Percentiles rank a stretch among this genome's conserved stretches.
Evolutionary conservation across 495 filamentous ascomycete genomes (phyloP).

Genomic region (Astrocystis sublimbata): DNA sequence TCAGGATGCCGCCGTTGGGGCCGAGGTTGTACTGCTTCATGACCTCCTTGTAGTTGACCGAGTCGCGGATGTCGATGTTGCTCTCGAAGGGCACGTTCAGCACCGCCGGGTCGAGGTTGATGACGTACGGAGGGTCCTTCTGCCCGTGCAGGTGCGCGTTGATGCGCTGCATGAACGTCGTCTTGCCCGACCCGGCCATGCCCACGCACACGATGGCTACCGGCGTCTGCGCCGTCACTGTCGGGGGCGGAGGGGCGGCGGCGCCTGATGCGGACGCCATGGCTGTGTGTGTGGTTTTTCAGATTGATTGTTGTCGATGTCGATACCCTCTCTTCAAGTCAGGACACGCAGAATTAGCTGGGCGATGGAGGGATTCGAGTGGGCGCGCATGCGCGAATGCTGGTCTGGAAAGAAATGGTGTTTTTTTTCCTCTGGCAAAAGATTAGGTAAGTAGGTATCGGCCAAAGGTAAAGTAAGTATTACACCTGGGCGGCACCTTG

Average conservation of each 20-base stretch:
- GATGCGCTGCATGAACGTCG: conserved; percentile 97
- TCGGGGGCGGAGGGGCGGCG: no score
- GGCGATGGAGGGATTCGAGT: background rate
- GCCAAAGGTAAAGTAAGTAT: no score
- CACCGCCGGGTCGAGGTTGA: conserved; percentile 97
- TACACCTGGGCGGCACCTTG: no score
- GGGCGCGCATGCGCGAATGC: background rate
- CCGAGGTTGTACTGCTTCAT: conserved; percentile 99
- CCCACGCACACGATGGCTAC: conserved; percentile 88
- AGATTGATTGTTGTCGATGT: no score
- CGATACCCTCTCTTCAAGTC: no score
- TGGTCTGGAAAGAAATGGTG: background rate
- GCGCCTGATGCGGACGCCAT: conserved; percentile 19
- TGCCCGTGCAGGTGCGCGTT: conserved; percentile 83
- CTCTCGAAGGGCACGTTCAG: conserved; percentile 92
- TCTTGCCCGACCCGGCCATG: conserved; percentile 98
- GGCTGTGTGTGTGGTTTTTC: no score
- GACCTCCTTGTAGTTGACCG: conserved; percentile 98
- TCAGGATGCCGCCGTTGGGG: conserved; percentile 97
- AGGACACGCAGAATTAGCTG: no score
- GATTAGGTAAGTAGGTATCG: no score
- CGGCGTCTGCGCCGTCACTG: conserved; percentile 29
- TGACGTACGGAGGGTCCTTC: conserved; percentile 78
- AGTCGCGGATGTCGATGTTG: conserved; percentile 99
- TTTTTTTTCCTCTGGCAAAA: no score